These are phyloP conservation scores for Fusarium anthophilum DNA, from an alignment of 2,329 filamentous ascomycete genomes.

Conservation along the genomic window DNA sequence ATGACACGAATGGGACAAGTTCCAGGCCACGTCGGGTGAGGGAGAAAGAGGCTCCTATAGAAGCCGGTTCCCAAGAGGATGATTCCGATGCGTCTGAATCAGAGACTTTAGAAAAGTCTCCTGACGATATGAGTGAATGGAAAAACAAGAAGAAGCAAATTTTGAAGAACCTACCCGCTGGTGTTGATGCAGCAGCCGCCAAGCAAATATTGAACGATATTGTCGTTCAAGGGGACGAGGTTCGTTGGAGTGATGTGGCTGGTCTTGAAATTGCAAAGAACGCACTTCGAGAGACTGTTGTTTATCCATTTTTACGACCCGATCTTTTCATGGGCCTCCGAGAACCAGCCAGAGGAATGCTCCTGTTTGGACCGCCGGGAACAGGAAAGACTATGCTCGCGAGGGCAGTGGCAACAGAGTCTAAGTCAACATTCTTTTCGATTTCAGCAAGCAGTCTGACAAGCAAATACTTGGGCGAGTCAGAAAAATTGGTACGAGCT, in stretches of 20 bases:
- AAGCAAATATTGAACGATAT: conserved; percentile 97
- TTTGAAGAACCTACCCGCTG: conserved; percentile 80
- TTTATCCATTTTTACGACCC: conserved; percentile 94
- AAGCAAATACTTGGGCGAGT: conserved; percentile 95
- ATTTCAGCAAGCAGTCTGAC: conserved; percentile 95
- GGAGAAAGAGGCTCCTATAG: conserved; percentile 45
- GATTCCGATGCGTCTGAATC: conserved; percentile 56
- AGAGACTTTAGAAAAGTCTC: conserved; percentile 44
- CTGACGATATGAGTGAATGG: conserved; percentile 61
- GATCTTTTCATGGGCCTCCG: conserved; percentile 96
- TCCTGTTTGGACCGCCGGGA: conserved; percentile 95
- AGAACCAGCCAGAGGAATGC: conserved; percentile 93
- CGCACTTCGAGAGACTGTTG: conserved; percentile 92
- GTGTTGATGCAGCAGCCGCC: conserved; percentile 83
- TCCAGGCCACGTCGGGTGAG: conserved; percentile 43
- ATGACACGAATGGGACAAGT: conserved; percentile 32
- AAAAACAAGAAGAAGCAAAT: conserved; percentile 70
- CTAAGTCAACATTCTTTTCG: conserved; percentile 93
- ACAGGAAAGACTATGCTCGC: conserved; percentile 99
- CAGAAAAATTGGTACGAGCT: conserved; percentile 93
- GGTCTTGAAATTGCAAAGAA: conserved; percentile 91
- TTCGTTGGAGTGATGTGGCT: conserved; percentile 93
- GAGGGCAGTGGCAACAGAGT: conserved; percentile 90
- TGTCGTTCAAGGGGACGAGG: conserved; percentile 91
- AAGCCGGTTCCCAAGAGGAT: conserved; percentile 58